Evolutionary conservation across 2,329 filamentous ascomycete genomes (phyloP), one percentile per base, ranked within the genome.

Genomic region (Proliferodiscus dingleyae): DNA sequence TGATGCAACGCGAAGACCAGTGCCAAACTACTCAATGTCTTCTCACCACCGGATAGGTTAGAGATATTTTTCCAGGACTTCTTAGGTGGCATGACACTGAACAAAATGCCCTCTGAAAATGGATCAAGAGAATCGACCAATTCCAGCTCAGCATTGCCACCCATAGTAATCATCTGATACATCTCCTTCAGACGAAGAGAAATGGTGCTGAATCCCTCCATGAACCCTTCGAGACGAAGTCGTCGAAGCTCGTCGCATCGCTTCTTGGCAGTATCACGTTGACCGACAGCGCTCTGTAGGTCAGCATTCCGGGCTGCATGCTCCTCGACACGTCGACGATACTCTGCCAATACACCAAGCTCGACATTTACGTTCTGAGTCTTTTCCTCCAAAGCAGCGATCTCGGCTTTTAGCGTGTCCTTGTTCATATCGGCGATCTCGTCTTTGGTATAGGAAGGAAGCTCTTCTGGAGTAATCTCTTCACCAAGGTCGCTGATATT

Each of bases 121-220:
- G 93, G 93, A 65, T 98, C 94, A 2, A 98, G 73, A 15, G 85
- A 91, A 71, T 98, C 93, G 32, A 98, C 93, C 19, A 98, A 81
- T 67, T 98, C 94, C 10, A 98, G 79, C 70, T 98, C 93, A 0
- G 93, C 93, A 60, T 98, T 98, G 45, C 93, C 93, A 51, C 93
- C 93, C 89, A 98, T 97, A 18, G 93, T 98, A 65, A 98, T 98
- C 90, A 98, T 96, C 66, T 98, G 93, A 70, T 98, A 98, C 93
- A 98, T 98, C 64, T 98, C 93, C 72, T 98, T 98, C 37, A 98
- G 75, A 1, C 91, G 86, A 19, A 96, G 75, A 1, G 91, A 97
- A 66, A 98, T 98, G 52, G 81, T 85, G 61, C 85, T 85, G 71
- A 98, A 97, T 30, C 94, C 93, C 64, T 94, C 89, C 90, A 97